A percentile compares a stretch with the other conserved stretches of the same genome.
Evolutionary conservation across 805 yeast genomes (phyloP).

Genomic region (Cyberlindnera mycetangii): DNA sequence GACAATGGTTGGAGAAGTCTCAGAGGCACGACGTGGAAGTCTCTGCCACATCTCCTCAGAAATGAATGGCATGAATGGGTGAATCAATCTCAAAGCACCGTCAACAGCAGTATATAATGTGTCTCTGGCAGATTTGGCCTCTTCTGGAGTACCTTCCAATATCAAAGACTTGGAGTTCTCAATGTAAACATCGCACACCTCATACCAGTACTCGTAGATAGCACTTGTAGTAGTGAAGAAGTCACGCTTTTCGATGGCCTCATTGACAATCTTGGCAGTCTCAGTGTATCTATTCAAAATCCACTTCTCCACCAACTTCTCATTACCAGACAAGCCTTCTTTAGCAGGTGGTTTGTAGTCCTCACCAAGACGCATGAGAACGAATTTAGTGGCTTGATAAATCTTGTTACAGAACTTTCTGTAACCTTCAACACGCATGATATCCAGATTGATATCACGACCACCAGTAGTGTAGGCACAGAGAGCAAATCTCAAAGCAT

Average conservation of each 20-base stretch:
- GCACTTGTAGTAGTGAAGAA: slow-evolving; percentile 85
- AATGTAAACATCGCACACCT: slow-evolving; percentile 95
- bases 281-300: slow-evolving; percentile 80
- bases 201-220: slow-evolving; percentile 92
- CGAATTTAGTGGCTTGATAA: slow-evolving; percentile 98
- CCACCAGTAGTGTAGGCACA: slow-evolving; percentile 99
- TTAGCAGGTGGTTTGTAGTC: slow-evolving; percentile 80
- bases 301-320: slow-evolving; percentile 95
- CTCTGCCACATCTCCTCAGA: slow-evolving; percentile 99
- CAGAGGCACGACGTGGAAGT: slow-evolving; percentile 81
- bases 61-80: slow-evolving; percentile 97
- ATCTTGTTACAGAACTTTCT: slow-evolving; percentile 99
- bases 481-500: slow-evolving; percentile 94
- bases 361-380: slow-evolving; percentile 85
- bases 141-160: slow-evolving; percentile 83
- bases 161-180: slow-evolving; percentile 94
- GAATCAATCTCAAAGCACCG: slow-evolving; percentile 85
- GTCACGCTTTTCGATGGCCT: slow-evolving; percentile 76
- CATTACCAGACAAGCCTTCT: slow-evolving; percentile 65
- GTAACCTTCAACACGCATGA: slow-evolving; percentile 96
- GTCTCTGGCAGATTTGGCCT: slow-evolving; percentile 87
- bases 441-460: slow-evolving; percentile 94
- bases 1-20: slow-evolving; percentile 65
- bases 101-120: slow-evolving; percentile 92
- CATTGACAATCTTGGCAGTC: slow-evolving; percentile 62